These are phyloP conservation scores for Saxispiralis lemnorum DNA, from an alignment of 495 filamentous ascomycete species.

Conservation along the genomic window DNA sequence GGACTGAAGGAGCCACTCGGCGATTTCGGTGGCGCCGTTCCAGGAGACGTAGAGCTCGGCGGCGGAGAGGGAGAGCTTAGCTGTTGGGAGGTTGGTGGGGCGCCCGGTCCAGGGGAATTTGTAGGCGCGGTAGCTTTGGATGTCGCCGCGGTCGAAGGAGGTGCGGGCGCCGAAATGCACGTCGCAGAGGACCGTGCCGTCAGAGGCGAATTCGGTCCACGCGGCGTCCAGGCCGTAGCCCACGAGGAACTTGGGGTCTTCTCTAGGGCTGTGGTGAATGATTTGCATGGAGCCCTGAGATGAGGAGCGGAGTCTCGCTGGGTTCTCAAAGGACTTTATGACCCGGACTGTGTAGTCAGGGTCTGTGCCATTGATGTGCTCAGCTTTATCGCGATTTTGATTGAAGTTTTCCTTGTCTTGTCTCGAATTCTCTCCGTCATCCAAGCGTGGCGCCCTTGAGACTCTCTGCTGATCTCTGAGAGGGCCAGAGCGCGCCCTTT, in stretches of 20 bases:
- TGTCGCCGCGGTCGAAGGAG: conserved; percentile 11
- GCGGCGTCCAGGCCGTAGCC: conserved; percentile 16
- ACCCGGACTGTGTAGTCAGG: conserved; percentile 11
- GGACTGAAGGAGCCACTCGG: conserved; percentile 13
- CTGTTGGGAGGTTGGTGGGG: conserved; percentile 4
- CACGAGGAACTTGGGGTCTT: conserved; percentile 16
- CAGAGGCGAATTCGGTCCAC: conserved; percentile 13
- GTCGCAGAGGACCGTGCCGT: conserved; percentile 19
- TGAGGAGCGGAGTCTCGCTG: conserved; percentile 10
- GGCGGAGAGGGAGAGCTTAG: conserved; percentile 4
- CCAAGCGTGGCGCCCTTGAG: background rate
- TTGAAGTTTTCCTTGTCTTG: background rate
- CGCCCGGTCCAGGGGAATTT: conserved; percentile 14
- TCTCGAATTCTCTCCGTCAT: background rate
- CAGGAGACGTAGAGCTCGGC: conserved; percentile 13
- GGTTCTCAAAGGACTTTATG: conserved; percentile 13
- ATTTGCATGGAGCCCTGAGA: conserved; percentile 21
- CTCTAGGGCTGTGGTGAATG: conserved; percentile 10
- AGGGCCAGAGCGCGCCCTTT: background rate
- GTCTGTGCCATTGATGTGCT: conserved; percentile 10
- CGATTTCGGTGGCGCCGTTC: conserved; percentile 17
- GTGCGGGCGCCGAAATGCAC: conserved; percentile 16
- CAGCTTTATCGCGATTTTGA: conserved; percentile 10
- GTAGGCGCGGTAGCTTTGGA: conserved; percentile 16
- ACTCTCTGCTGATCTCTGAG: background rate